phyloP scores from a whole-genome alignment of 805 yeast species.

The Ascoidea tarda region DNA sequence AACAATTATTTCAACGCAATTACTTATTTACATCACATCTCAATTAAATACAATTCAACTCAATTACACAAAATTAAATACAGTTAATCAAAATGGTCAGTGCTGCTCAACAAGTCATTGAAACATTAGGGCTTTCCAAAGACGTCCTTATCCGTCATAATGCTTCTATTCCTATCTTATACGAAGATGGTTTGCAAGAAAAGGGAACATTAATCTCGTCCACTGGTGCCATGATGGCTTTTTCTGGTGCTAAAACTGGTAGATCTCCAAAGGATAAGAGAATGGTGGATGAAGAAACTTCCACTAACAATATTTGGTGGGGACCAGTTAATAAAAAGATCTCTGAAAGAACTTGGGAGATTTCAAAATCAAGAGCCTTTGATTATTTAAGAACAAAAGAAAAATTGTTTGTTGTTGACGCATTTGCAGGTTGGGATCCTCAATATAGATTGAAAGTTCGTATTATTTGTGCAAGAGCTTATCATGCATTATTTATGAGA shows the following conservation, averaged over 20 bases:
- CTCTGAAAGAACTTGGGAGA: slow-evolving; percentile 87
- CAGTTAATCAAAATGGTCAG: too few relatives aligned
- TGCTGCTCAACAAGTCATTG: slow-evolving; percentile 13
- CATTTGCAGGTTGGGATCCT: slow-evolving; percentile 99
- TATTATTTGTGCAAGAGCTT: slow-evolving; percentile 94
- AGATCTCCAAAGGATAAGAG: slow-evolving; percentile 98
- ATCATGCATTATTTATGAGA: slow-evolving; percentile 96
- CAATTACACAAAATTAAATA: too few relatives aligned
- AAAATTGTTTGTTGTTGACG: slow-evolving; percentile 88
- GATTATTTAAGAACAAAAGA: slow-evolving; percentile 94
- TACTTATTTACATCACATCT: too few relatives aligned
- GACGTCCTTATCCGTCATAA: slow-evolving; percentile 73
- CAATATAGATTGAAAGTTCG: slow-evolving; percentile 91
- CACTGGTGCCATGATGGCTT: slow-evolving; percentile 91
- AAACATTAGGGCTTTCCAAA: slow-evolving; percentile 33
- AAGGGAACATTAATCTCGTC: slow-evolving; percentile 87
- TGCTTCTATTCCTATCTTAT: slow-evolving; percentile 82
- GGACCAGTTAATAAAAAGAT: slow-evolving; percentile 97
- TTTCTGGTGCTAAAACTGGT: slow-evolving; percentile 92
- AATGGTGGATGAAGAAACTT: slow-evolving; percentile 87
- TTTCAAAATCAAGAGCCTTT: slow-evolving; percentile 90
- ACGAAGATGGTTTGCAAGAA: slow-evolving; percentile 89
- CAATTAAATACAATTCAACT: too few relatives aligned
- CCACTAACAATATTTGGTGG: slow-evolving; percentile 90
- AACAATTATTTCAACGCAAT: too few relatives aligned